These are phyloP conservation scores for Verruconis gallopava DNA, from an alignment of 2,329 filamentous ascomycete genomes.

Conservation along the genomic window DNA sequence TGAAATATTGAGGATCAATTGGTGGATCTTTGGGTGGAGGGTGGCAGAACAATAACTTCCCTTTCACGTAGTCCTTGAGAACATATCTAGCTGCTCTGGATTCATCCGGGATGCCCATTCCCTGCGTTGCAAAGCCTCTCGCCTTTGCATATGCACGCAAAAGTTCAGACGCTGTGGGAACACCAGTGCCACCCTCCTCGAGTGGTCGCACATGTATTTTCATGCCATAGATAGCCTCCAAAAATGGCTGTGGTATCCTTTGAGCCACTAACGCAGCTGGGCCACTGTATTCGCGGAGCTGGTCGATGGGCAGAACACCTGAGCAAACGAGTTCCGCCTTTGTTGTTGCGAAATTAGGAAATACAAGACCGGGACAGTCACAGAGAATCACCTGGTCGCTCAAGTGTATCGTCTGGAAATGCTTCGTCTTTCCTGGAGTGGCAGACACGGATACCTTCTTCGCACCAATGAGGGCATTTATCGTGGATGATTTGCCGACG, in stretches of 20 bases:
- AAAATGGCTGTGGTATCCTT: constrained; percentile 73
- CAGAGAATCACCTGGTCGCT: constrained; percentile 82
- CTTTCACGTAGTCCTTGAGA: constrained; percentile 94
- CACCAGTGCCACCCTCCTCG: constrained; percentile 86
- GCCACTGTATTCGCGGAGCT: constrained; percentile 83
- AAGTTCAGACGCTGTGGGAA: constrained; percentile 73
- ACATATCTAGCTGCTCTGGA: constrained; percentile 80
- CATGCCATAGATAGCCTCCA: constrained; percentile 91
- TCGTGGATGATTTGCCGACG: constrained; percentile 97
- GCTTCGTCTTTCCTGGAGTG: constrained; percentile 96
- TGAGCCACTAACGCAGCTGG: constrained; percentile 72
- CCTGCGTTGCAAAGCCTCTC: constrained; percentile 79
- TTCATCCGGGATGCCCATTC: constrained; percentile 83
- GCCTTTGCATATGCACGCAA: constrained; percentile 77
- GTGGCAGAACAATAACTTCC: constrained; percentile 84
- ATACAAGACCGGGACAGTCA: constrained; percentile 96
- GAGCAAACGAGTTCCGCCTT: constrained; percentile 95
- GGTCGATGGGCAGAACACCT: constrained; percentile 89
- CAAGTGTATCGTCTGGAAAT: constrained; percentile 96
- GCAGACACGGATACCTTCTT: constrained; percentile 98
- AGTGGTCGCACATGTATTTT: constrained; percentile 65
- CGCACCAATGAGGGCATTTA: constrained; percentile 94
- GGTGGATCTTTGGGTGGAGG: constrained; percentile 58
- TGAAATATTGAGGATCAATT: constrained; percentile 66
- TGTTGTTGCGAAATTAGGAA: constrained; percentile 93